Evolutionary conservation across 441 rosid species (phyloP).

Genomic region (Corymbia calophylla): DNA sequence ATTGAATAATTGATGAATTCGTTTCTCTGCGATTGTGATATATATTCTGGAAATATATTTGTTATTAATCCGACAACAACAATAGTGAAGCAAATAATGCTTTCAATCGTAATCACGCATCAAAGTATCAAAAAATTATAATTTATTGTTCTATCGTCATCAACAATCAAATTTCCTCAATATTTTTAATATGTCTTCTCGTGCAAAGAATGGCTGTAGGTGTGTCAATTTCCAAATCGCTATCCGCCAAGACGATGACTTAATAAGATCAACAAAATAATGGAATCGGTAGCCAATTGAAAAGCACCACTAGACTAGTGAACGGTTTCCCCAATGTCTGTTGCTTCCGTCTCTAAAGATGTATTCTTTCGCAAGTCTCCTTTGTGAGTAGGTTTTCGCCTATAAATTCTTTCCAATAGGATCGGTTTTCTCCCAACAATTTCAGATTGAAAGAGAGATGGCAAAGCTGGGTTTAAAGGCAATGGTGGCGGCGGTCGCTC

Average conservation of each 20-base stretch:
- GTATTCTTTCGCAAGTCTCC: background rate
- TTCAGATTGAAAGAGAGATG: constrained; percentile 7
- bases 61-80: background rate
- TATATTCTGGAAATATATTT: no score
- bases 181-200: background rate
- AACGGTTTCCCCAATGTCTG: background rate
- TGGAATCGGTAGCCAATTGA: background rate
- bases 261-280: background rate
- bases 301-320: background rate
- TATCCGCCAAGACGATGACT: background rate
- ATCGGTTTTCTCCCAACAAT: background rate
- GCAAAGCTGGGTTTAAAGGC: constrained; percentile 12
- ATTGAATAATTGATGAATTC: no score
- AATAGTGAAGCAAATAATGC: background rate
- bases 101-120: background rate
- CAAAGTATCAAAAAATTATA: background rate
- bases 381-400: no score
- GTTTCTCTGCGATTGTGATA: background rate
- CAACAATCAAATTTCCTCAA: background rate
- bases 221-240: background rate
- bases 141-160: background rate
- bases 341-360: background rate
- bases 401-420: background rate
- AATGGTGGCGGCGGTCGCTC: constrained; percentile 5
- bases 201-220: background rate